Evolutionary conservation across 2,329 filamentous ascomycete genomes (phyloP).

Genomic region (Colletotrichum lentis): DNA sequence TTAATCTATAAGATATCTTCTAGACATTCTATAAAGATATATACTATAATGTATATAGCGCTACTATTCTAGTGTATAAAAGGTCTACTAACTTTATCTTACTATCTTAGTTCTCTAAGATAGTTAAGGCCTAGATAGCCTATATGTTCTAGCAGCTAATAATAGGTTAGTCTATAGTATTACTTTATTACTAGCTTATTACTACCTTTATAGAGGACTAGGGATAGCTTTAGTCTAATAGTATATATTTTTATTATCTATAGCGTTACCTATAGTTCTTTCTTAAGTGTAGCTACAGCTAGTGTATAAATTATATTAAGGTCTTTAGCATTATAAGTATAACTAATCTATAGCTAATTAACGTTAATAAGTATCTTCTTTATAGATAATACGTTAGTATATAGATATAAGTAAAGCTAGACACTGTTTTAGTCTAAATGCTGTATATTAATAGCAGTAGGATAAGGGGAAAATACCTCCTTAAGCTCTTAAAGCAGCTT

Average conservation of each 20-base stretch:
- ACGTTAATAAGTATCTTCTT: conserved; percentile 3
- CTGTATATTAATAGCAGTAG: conserved; percentile 42
- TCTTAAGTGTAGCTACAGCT: conserved; percentile 4
- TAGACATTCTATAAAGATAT: conserved; percentile 15
- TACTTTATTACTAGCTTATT: not conserved
- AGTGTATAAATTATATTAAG: conserved; percentile 14
- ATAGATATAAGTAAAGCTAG: conserved; percentile 5
- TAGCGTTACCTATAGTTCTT: not conserved
- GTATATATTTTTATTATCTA: not conserved
- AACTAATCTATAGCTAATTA: conserved; percentile 4
- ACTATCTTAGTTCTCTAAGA: not conserved
- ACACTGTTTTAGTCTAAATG: conserved; percentile 8
- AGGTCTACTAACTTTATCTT: not conserved
- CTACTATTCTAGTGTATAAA: not conserved
- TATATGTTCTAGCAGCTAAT: conserved; percentile 3
- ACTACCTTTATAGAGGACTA: not conserved
- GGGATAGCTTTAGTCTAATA: not conserved
- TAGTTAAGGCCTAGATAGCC: not conserved
- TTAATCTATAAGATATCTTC: conserved; percentile 20
- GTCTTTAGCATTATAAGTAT: conserved; percentile 3
- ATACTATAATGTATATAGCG: not conserved
- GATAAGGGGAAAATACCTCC: conserved; percentile 44
- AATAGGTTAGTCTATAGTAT: not conserved
- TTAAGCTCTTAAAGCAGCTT: conserved; percentile 43
- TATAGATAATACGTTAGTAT: not conserved